phyloP scores from a whole-genome alignment of 2,329 filamentous ascomycete genomes.

The Penicillium frequentans region DNA sequence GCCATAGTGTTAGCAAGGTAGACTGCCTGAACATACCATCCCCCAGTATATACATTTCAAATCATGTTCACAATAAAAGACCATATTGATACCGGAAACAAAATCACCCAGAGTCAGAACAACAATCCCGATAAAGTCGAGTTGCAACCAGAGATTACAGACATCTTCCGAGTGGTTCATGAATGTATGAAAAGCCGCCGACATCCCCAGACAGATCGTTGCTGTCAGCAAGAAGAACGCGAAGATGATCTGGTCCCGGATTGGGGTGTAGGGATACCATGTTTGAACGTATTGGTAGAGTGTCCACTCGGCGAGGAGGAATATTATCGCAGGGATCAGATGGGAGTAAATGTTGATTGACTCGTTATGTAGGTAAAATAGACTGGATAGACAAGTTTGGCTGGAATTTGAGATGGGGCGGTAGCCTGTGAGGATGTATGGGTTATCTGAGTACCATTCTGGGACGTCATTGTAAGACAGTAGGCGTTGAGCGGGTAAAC shows the following conservation, averaged over 20 bases:
- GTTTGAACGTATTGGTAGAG: slow-evolving; percentile 13
- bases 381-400: not conserved
- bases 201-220: slow-evolving; percentile 4
- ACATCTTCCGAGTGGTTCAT: slow-evolving; percentile 23
- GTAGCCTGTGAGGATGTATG: slow-evolving; percentile 28
- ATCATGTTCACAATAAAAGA: slow-evolving; percentile 6
- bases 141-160: slow-evolving; percentile 1
- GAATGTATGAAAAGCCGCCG: slow-evolving; percentile 25
- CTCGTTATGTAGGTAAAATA: slow-evolving; percentile 21
- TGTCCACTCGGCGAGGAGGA: slow-evolving; percentile 16
- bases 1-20: not conserved
- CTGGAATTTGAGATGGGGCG: slow-evolving; percentile 25
- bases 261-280: slow-evolving; percentile 10
- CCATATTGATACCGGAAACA: slow-evolving; percentile 4
- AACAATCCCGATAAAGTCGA: slow-evolving; percentile 7
- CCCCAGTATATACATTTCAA: slow-evolving; percentile 5
- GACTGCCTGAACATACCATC: not conserved
- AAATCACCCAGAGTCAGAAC: slow-evolving; percentile 7
- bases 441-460: slow-evolving; percentile 12
- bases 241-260: slow-evolving; percentile 20
- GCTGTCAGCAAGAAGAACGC: slow-evolving; percentile 17
- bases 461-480: slow-evolving; percentile 1
- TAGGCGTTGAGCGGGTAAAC: not conserved
- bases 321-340: slow-evolving; percentile 23
- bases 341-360: slow-evolving; percentile 26